A percentile compares a stretch with the other conserved stretches of the same genome.
phyloP scores from a whole-genome alignment of 345 rosid genomes.

The Syzygium aqueum region DNA sequence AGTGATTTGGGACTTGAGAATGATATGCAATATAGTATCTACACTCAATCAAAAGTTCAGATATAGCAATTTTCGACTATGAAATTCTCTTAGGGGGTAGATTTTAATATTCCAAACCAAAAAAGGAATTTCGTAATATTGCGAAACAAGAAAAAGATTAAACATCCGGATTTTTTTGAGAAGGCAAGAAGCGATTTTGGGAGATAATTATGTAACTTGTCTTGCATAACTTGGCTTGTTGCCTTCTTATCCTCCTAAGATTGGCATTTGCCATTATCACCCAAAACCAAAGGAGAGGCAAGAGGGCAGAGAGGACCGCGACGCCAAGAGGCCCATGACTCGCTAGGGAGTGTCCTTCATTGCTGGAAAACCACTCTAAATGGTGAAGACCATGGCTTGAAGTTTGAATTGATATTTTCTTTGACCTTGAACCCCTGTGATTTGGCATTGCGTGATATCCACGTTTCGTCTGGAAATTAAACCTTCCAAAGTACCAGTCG shows the following conservation, averaged over 20 bases:
- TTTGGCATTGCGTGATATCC: not conserved
- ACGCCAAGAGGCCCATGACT: accelerated
- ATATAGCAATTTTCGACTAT: accelerated
- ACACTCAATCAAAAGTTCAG: too few relatives aligned
- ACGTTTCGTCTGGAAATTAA: not conserved
- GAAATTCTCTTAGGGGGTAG: not conserved
- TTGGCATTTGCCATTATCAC: not conserved
- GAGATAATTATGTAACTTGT: accelerated
- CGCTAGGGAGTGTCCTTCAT: accelerated
- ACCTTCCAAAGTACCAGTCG: not conserved
- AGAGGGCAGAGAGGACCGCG: not conserved
- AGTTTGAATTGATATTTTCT: too few relatives aligned
- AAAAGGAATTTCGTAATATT: not conserved
- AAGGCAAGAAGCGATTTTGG: not conserved
- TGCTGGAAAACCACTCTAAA: accelerated
- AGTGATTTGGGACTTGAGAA: accelerated
- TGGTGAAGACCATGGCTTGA: too few relatives aligned
- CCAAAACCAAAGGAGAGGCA: not conserved
- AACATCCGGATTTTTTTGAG: not conserved
- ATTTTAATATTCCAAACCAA: not conserved
- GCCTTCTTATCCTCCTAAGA: not conserved
- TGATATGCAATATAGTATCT: too few relatives aligned
- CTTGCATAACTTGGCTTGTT: not conserved
- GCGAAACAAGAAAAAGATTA: too few relatives aligned
- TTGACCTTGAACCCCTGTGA: too few relatives aligned